phyloP scores from a whole-genome alignment of 1,139 yeast genomes.

The Blastobotrys elegans region DNA sequence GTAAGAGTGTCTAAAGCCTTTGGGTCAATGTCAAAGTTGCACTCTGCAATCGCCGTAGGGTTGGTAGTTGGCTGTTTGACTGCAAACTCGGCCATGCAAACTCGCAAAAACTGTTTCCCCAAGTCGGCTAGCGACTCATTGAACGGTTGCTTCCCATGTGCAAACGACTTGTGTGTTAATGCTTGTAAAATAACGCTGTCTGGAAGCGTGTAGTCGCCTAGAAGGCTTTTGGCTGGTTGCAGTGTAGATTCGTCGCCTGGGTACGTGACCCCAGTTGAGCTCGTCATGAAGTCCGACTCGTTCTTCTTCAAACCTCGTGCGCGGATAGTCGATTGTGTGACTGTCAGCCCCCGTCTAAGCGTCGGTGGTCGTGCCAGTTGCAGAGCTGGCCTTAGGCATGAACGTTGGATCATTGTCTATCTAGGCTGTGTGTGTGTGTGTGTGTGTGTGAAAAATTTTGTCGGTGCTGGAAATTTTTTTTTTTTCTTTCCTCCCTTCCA shows the following conservation, averaged over 20 bases:
- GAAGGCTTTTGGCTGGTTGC: slow-evolving; percentile 44
- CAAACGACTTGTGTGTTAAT: slow-evolving; percentile 88
- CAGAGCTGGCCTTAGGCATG: neutral
- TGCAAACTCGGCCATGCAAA: slow-evolving; percentile 53
- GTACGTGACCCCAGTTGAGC: slow-evolving; percentile 56
- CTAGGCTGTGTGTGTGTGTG: neutral
- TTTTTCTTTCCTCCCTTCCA: neutral
- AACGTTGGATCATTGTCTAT: neutral
- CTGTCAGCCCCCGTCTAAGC: slow-evolving; percentile 32
- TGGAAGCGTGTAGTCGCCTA: slow-evolving; percentile 44
- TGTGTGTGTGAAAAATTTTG: neutral
- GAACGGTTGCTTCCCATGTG: slow-evolving; percentile 83
- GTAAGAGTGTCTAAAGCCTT: slow-evolving; percentile 30
- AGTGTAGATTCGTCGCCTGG: slow-evolving; percentile 50
- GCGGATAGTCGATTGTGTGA: slow-evolving; percentile 49
- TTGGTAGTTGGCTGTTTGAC: slow-evolving; percentile 32
- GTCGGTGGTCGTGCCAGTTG: neutral
- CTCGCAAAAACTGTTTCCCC: slow-evolving; percentile 70
- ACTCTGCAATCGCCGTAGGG: slow-evolving; percentile 45
- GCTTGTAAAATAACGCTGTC: slow-evolving; percentile 60
- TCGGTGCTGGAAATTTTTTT: neutral
- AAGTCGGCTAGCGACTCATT: slow-evolving; percentile 76
- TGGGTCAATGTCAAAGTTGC: slow-evolving; percentile 49
- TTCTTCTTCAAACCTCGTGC: slow-evolving; percentile 72
- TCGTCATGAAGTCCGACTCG: slow-evolving; percentile 57